Evolutionary conservation across 768 basidiomycete species (phyloP).

Genomic region (Xerocomellus amylosporus): DNA sequence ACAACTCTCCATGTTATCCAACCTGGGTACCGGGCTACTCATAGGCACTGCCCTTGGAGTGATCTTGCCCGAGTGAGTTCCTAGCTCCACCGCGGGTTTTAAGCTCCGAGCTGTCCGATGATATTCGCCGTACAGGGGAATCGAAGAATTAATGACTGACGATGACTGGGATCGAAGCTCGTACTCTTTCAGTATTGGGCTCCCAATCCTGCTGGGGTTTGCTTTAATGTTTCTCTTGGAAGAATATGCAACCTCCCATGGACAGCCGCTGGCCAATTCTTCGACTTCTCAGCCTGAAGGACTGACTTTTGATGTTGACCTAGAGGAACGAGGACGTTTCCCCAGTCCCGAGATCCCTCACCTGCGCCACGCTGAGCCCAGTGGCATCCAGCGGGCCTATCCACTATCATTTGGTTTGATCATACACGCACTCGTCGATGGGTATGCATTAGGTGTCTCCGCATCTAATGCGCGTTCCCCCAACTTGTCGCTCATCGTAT

Average conservation of each 20-base stretch:
- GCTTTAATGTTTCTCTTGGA: slow-evolving; percentile 60
- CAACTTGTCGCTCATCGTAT: slow-evolving; percentile 76
- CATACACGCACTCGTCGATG: slow-evolving; percentile 88
- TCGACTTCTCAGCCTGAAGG: slow-evolving; percentile 16
- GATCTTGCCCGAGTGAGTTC: slow-evolving; percentile 87
- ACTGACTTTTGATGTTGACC: slow-evolving; percentile 54
- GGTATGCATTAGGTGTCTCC: slow-evolving; percentile 86
- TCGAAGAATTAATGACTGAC: slow-evolving; percentile 54
- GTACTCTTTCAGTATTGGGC: slow-evolving; percentile 54
- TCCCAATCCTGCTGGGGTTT: slow-evolving; percentile 63
- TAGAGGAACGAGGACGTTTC: slow-evolving; percentile 53
- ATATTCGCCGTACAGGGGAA: slow-evolving; percentile 49
- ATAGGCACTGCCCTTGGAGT: slow-evolving; percentile 88
- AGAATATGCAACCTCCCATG: slow-evolving; percentile 54
- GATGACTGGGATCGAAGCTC: slow-evolving; percentile 34
- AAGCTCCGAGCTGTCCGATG: neutral
- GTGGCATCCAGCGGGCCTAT: slow-evolving; percentile 46
- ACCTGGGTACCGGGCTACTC: slow-evolving; percentile 78
- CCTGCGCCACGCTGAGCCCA: slow-evolving; percentile 5
- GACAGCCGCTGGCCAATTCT: slow-evolving; percentile 33
- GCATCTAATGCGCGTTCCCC: slow-evolving; percentile 42
- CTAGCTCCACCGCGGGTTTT: neutral
- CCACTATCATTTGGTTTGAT: slow-evolving; percentile 83
- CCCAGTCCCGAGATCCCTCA: slow-evolving; percentile 15
- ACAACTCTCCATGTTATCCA: slow-evolving; percentile 46